phyloP scores from a whole-genome alignment of 768 basidiomycete genomes.

The Phylloporus arenicola region DNA sequence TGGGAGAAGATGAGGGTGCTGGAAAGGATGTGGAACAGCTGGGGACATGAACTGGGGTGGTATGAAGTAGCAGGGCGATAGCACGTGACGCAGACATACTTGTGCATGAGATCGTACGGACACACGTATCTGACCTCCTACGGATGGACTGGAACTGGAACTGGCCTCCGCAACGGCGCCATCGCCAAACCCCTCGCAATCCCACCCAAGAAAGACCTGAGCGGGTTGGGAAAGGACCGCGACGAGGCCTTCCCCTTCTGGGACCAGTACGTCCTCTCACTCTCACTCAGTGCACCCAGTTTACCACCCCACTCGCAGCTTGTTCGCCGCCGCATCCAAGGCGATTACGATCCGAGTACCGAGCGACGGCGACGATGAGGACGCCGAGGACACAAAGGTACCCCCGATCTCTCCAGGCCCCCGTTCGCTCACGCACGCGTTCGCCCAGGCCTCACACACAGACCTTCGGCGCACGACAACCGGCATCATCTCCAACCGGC shows the following conservation, averaged over 20 bases:
- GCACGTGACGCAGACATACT: constrained; percentile 7
- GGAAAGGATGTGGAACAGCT: constrained; percentile 85
- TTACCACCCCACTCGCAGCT: constrained; percentile 15
- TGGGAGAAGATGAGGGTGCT: constrained; percentile 73
- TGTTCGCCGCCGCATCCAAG: constrained; percentile 79
- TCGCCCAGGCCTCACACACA: constrained; percentile 15
- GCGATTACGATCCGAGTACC: constrained; percentile 70
- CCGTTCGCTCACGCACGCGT: not conserved
- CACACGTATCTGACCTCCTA: constrained; percentile 70
- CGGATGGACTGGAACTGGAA: constrained; percentile 87
- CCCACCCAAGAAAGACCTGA: constrained; percentile 78
- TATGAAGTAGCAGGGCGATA: constrained; percentile 23
- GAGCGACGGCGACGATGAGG: constrained; percentile 50
- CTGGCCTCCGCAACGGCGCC: constrained; percentile 78
- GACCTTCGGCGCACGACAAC: constrained; percentile 54
- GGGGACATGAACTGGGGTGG: constrained; percentile 71
- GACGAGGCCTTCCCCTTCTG: constrained; percentile 97
- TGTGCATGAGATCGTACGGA: constrained; percentile 31
- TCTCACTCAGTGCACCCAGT: not conserved
- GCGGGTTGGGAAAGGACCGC: constrained; percentile 86
- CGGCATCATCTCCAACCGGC: constrained; percentile 70
- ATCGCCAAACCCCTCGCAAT: constrained; percentile 72
- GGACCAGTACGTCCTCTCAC: constrained; percentile 75
- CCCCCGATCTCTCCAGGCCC: not conserved
- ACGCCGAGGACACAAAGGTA: constrained; percentile 27